Conservation (phyloP, 2,329 filamentous ascomycete genomes). For the Ophiosphaerella narmari region DNA sequence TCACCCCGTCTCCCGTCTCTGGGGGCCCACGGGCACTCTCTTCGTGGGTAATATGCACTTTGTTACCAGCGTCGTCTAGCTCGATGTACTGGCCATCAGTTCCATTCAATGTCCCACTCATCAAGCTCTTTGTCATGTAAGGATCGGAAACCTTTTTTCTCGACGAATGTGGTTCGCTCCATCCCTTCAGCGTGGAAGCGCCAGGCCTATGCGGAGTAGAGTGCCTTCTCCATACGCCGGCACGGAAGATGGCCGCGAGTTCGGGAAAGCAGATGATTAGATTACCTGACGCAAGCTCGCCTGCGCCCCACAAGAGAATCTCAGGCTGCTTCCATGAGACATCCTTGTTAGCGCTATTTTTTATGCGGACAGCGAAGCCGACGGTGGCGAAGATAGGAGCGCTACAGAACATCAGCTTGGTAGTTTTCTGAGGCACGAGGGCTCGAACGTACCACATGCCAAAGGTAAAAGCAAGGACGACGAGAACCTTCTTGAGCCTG, state of each 20-base stretch:
- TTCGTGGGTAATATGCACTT: background rate
- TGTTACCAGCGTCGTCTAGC: conserved; percentile 1
- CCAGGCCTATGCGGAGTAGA: background rate
- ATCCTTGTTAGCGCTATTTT: conserved; percentile 12
- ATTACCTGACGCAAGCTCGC: conserved; percentile 11
- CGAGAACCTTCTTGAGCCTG: conserved; percentile 13
- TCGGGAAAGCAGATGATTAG: conserved; percentile 18
- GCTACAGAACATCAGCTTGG: conserved; percentile 1
- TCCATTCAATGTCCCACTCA: conserved; percentile 3
- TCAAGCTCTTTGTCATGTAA: conserved; percentile 9
- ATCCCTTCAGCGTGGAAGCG: background rate
- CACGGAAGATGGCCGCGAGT: conserved; percentile 10
- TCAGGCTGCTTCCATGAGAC: conserved; percentile 15
- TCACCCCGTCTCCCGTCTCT: background rate
- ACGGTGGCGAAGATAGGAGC: conserved; percentile 12
- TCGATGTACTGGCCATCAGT: conserved; percentile 5
- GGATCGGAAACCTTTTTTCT: background rate
- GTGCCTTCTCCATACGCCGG: background rate
- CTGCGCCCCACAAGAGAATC: conserved; percentile 15
- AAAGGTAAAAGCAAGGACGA: conserved; percentile 8
- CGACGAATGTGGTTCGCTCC: background rate
- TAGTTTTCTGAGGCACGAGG: background rate
- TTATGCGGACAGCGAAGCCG: conserved; percentile 10
- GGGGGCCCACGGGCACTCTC: background rate
- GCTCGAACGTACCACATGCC: conserved; percentile 11